Conservation (phyloP, 805 yeast genomes). For the Candida orba region DNA sequence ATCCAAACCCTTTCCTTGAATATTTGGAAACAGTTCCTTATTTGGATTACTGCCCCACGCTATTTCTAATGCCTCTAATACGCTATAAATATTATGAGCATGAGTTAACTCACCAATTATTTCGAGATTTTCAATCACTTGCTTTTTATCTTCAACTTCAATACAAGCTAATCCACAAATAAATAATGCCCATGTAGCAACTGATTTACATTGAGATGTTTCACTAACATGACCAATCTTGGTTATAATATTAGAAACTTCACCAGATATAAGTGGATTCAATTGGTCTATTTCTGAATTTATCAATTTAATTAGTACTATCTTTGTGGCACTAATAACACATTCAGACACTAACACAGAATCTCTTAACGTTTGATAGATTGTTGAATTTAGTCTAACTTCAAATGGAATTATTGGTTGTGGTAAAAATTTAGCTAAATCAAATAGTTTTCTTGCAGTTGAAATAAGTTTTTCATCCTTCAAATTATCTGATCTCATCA, state of each 20-base stretch:
- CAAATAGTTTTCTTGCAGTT: slow-evolving; percentile 12
- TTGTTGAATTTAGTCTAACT: slow-evolving; percentile 6
- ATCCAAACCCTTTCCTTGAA: slow-evolving; percentile 12
- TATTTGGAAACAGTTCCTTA: background rate
- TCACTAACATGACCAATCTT: slow-evolving; percentile 4
- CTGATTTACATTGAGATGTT: slow-evolving; percentile 3
- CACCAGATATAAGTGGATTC: slow-evolving; percentile 7
- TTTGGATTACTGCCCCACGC: slow-evolving; percentile 13
- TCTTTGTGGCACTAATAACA: slow-evolving; percentile 14
- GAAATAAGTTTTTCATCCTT: slow-evolving; percentile 6
- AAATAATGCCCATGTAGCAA: slow-evolving; percentile 15
- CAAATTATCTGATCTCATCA: slow-evolving; percentile 10
- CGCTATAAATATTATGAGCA: slow-evolving; percentile 8
- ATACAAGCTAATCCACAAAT: slow-evolving; percentile 9
- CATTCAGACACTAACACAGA: slow-evolving; percentile 16
- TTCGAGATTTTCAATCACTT: no score
- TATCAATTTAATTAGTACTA: slow-evolving; percentile 14
- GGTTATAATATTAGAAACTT: slow-evolving; percentile 2
- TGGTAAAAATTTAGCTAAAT: slow-evolving; percentile 14
- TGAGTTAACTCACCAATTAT: no score
- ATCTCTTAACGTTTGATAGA: slow-evolving; percentile 12
- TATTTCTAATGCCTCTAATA: slow-evolving; percentile 11
- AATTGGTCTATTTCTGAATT: slow-evolving; percentile 2
- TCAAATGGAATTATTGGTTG: slow-evolving; percentile 16
- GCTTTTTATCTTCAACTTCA: no score